Evolutionary conservation across 768 basidiomycete genomes (phyloP).

Genomic region (Macrolepiota albuminosa): DNA sequence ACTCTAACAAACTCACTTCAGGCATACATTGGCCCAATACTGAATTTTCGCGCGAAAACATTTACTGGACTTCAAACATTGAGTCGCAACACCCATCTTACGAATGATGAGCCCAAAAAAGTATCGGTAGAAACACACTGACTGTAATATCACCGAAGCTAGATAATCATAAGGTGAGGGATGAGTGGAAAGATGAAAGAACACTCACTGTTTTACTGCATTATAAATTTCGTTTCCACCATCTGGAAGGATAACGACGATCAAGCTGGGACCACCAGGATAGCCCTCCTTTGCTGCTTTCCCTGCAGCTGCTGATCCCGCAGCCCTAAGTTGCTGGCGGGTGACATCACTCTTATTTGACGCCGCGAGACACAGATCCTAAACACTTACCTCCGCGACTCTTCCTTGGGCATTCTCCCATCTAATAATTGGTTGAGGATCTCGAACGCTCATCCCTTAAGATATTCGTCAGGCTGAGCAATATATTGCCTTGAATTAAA

Average conservation of each 20-base stretch:
- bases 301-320: slow-evolving; percentile 40
- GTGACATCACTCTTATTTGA: neutral
- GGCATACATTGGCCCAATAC: slow-evolving; percentile 76
- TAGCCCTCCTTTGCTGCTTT: slow-evolving; percentile 29
- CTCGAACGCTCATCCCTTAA: slow-evolving; percentile 54
- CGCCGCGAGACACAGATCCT: neutral
- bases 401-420: slow-evolving; percentile 57
- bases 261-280: slow-evolving; percentile 40
- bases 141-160: slow-evolving; percentile 53
- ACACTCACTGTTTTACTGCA: slow-evolving; percentile 71
- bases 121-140: neutral
- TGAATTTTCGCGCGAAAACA: slow-evolving; percentile 63
- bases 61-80: slow-evolving; percentile 67
- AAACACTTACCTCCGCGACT: slow-evolving; percentile 33
- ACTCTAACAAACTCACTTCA: slow-evolving; percentile 51
- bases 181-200: slow-evolving; percentile 10
- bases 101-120: neutral
- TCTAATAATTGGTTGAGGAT: slow-evolving; percentile 38
- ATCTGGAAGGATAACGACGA: slow-evolving; percentile 72
- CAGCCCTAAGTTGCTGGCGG: slow-evolving; percentile 39
- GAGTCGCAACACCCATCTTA: slow-evolving; percentile 74
- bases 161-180: neutral
- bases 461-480: slow-evolving; percentile 23
- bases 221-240: slow-evolving; percentile 70
- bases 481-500: slow-evolving; percentile 29